Evolutionary conservation across 129 eudicot species (phyloP).

Genomic region (Centrapalus pauciflorus): DNA sequence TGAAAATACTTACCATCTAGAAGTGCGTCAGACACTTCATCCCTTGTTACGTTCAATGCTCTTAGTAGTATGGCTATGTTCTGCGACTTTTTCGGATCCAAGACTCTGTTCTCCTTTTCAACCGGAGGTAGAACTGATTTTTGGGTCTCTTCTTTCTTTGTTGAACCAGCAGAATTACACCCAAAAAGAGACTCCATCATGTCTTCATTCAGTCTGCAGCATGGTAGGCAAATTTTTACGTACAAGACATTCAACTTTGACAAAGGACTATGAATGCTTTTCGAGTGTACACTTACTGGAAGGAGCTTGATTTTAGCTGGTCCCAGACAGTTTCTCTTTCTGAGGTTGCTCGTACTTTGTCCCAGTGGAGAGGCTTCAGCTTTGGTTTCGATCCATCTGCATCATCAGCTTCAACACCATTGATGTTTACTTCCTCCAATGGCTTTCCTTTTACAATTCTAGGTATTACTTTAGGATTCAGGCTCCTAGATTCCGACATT

Average conservation of each 20-base stretch:
- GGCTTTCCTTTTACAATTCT: constrained; percentile 31
- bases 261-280: not conserved
- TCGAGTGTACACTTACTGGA: constrained; percentile 64
- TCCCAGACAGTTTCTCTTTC: constrained; percentile 97
- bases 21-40: constrained; percentile 93
- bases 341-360: constrained; percentile 93
- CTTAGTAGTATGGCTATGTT: constrained; percentile 87
- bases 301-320: constrained; percentile 89
- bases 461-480: constrained; percentile 29
- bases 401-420: constrained; percentile 51
- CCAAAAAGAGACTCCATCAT: constrained; percentile 93
- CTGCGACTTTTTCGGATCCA: constrained; percentile 96
- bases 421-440: constrained; percentile 28
- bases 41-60: constrained; percentile 87
- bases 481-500: constrained; percentile 29
- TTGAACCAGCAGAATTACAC: constrained; percentile 43
- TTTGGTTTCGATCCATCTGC: constrained; percentile 61
- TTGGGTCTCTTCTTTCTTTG: constrained; percentile 46
- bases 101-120: constrained; percentile 73
- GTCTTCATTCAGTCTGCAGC: constrained; percentile 78
- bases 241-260: constrained; percentile 5
- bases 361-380: constrained; percentile 98
- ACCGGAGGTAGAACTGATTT: constrained; percentile 58
- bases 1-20: constrained; percentile 58
- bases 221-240: not conserved